These are phyloP conservation scores for Rhodotorula kratochvilovae DNA, from an alignment of 768 basidiomycete genomes.

Conservation along the genomic window DNA sequence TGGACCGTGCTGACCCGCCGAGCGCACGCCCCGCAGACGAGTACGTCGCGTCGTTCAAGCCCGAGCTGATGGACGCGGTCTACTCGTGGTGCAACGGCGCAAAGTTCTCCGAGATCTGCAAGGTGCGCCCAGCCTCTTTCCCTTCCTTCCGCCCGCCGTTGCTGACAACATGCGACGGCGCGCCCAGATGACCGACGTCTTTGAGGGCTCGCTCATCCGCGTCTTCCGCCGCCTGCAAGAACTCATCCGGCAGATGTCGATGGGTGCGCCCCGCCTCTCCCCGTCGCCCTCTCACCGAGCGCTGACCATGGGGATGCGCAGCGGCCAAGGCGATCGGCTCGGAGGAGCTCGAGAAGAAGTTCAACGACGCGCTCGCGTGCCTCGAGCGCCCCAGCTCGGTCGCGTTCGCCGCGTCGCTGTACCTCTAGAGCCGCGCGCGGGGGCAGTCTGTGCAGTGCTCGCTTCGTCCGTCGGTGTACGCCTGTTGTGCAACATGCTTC, in stretches of 20 bases:
- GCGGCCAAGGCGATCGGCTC: constrained; percentile 92
- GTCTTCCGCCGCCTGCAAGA: constrained; percentile 93
- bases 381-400: constrained; percentile 40
- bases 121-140: constrained; percentile 55
- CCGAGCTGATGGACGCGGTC: constrained; percentile 97
- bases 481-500: too few species aligned
- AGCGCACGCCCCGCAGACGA: constrained; percentile 62
- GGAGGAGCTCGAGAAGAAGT: constrained; percentile 84
- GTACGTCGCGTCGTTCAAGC: constrained; percentile 94
- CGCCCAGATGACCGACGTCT: constrained; percentile 86
- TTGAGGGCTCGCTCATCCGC: constrained; percentile 93
- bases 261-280: constrained; percentile 51
- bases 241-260: constrained; percentile 89
- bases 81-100: constrained; percentile 98
- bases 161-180: too few species aligned
- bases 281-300: background rate
- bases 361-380: constrained; percentile 57
- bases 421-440: too few species aligned
- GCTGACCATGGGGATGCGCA: background rate
- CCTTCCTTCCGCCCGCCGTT: background rate
- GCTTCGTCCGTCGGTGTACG: too few species aligned
- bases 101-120: constrained; percentile 91
- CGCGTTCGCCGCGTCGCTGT: constrained; percentile 36
- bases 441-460: too few species aligned
- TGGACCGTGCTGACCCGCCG: too few species aligned